Conservation (phyloP, 2,329 filamentous ascomycete species). For the Aspergillus thermomutatus region DNA sequence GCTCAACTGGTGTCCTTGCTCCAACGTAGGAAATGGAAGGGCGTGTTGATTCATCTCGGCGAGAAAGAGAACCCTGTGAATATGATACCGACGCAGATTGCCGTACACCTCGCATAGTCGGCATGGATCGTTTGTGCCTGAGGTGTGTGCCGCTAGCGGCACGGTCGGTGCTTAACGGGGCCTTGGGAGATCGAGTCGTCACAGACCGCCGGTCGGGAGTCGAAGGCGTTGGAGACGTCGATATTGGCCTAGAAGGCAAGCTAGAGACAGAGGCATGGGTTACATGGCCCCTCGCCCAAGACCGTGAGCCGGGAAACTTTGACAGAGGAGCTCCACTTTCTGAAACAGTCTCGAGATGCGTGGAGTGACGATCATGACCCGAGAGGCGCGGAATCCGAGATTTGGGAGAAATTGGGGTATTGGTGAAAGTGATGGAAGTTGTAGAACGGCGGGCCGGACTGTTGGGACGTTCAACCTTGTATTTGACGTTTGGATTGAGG, state of each 20-base stretch:
- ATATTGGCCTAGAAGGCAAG: conserved; percentile 59
- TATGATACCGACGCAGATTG: conserved; percentile 27
- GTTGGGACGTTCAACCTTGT: conserved; percentile 67
- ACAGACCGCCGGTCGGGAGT: conserved; percentile 62
- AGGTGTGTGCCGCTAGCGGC: conserved; percentile 55
- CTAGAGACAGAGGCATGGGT: conserved; percentile 66
- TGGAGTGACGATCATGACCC: conserved; percentile 67
- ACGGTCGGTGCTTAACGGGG: conserved; percentile 42
- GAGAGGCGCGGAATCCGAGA: conserved; percentile 80
- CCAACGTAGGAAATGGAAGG: conserved; percentile 39
- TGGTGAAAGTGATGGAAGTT: conserved; percentile 87
- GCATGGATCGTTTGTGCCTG: conserved; percentile 60
- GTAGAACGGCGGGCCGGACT: conserved; percentile 70
- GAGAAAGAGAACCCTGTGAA: conserved; percentile 38
- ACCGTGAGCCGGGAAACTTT: conserved; percentile 61
- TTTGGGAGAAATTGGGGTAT: conserved; percentile 56
- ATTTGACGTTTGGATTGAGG: conserved; percentile 85
- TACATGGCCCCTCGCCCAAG: conserved; percentile 63
- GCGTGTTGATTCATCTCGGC: conserved; percentile 34
- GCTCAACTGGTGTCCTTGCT: conserved; percentile 70
- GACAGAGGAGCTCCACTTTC: conserved; percentile 75
- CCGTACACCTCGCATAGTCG: conserved; percentile 50
- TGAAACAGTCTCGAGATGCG: conserved; percentile 80
- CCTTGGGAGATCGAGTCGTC: conserved; percentile 39
- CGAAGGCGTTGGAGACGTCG: conserved; percentile 54